Percentiles rank a stretch among this genome's conserved stretches.
These are phyloP conservation scores for Fusarium bactridioides DNA, from an alignment of 2,329 filamentous ascomycete genomes.

Conservation along the genomic window DNA sequence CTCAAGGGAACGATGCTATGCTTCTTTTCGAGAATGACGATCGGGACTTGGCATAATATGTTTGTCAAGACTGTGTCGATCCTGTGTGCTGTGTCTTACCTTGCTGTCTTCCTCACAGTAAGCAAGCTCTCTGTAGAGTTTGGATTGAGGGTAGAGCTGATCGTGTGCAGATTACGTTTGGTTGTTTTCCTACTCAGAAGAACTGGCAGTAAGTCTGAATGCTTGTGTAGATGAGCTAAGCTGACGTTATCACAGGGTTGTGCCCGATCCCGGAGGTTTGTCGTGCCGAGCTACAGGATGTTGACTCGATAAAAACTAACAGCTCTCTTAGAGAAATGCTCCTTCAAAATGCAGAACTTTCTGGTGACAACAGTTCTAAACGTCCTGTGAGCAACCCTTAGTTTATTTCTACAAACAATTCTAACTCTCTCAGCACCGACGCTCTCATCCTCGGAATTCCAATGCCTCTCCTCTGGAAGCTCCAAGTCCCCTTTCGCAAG, in stretches of 20 bases:
- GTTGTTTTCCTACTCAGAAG: conserved; percentile 30
- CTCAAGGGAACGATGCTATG: conserved; percentile 43
- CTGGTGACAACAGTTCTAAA: conserved; percentile 33
- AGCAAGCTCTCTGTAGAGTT: accelerated
- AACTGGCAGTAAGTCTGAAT: conserved; percentile 30
- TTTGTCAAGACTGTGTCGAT: conserved; percentile 29
- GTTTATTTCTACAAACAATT: neutral
- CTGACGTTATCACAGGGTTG: neutral
- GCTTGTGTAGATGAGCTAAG: accelerated
- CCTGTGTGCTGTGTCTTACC: conserved; percentile 5
- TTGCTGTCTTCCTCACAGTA: conserved; percentile 35
- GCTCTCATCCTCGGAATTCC: conserved; percentile 31
- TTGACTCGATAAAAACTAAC: neutral
- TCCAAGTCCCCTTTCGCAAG: conserved; percentile 34
- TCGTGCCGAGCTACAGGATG: accelerated
- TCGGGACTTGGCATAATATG: conserved; percentile 37
- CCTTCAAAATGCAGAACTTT: conserved; percentile 30
- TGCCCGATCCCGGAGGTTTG: conserved; percentile 28
- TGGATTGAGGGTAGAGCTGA: neutral
- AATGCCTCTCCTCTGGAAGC: conserved; percentile 32
- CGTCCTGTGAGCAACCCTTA: conserved; percentile 10
- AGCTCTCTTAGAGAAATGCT: conserved; percentile 7
- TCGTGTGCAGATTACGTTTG: conserved; percentile 18
- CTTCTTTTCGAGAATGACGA: conserved; percentile 43
- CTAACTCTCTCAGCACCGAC: conserved; percentile 19